phyloP scores from a whole-genome alignment of 164 flowering plant genomes.

The Dillenia turbinata region DNA sequence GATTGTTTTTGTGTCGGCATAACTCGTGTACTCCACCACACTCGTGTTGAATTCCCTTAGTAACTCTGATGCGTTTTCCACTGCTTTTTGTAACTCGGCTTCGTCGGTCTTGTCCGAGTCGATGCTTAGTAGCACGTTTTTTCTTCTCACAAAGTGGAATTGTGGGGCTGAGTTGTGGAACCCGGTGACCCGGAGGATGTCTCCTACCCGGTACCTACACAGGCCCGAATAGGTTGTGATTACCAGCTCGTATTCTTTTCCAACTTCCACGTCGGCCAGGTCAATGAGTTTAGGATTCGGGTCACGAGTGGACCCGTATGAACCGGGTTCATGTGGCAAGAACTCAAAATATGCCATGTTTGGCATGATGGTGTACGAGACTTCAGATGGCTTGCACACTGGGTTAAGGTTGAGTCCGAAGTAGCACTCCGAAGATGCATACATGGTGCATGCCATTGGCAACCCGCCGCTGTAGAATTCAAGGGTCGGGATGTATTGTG shows the following conservation, averaged over 20 bases:
- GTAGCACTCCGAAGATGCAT: slow-evolving; percentile 43
- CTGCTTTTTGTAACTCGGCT: slow-evolving; percentile 36
- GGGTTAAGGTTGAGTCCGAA: slow-evolving; percentile 44
- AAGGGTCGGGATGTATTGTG: slow-evolving; percentile 42
- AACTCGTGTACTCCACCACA: slow-evolving; percentile 42
- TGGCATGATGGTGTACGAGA: slow-evolving; percentile 44
- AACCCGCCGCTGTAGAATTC: slow-evolving; percentile 36
- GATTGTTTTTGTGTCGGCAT: slow-evolving; percentile 29
- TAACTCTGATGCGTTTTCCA: slow-evolving; percentile 27
- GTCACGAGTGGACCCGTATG: not conserved
- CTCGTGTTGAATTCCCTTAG: slow-evolving; percentile 16
- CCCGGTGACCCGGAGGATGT: slow-evolving; percentile 37
- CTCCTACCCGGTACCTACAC: slow-evolving; percentile 40
- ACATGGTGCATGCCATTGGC: slow-evolving; percentile 41
- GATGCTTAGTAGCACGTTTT: slow-evolving; percentile 39
- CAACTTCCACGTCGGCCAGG: slow-evolving; percentile 32
- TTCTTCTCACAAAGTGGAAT: slow-evolving; percentile 37
- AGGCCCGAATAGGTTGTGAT: slow-evolving; percentile 42
- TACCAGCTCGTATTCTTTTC: slow-evolving; percentile 40
- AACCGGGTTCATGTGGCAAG: slow-evolving; percentile 18
- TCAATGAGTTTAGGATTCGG: slow-evolving; percentile 22
- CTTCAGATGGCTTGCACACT: slow-evolving; percentile 33
- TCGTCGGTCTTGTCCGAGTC: slow-evolving; percentile 47
- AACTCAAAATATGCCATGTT: slow-evolving; percentile 50
- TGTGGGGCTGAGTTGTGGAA: slow-evolving; percentile 43